Percentiles rank a stretch among this genome's conserved stretches.
These are phyloP conservation scores for Fusarium liriodendri DNA, from an alignment of 2,329 filamentous ascomycete species.

Conservation along the genomic window DNA sequence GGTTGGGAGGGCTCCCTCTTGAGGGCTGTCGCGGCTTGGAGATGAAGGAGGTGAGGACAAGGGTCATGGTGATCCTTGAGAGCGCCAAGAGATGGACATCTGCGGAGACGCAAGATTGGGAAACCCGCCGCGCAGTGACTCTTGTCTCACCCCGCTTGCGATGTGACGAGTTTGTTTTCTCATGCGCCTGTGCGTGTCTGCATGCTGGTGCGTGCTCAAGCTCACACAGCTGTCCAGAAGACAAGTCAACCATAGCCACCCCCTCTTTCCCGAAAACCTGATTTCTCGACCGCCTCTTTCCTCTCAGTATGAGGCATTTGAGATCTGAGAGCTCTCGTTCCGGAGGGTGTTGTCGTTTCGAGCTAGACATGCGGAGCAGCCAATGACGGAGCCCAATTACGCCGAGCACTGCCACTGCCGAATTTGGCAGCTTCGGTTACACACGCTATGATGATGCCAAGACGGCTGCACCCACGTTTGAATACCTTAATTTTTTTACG, in stretches of 20 bases:
- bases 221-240: background rate
- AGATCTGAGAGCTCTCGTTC: background rate
- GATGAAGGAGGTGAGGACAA: background rate
- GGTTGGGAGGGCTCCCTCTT: background rate
- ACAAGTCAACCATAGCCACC: background rate
- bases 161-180: background rate
- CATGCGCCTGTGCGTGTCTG: background rate
- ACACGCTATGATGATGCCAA: slow-evolving; percentile 34
- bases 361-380: background rate
- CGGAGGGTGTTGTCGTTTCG: background rate
- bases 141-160: background rate
- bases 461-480: slow-evolving; percentile 36
- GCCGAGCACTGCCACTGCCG: slow-evolving; percentile 33
- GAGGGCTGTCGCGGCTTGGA: background rate
- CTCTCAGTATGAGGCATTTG: background rate
- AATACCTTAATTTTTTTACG: slow-evolving; percentile 21
- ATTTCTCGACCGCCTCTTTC: background rate
- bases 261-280: background rate
- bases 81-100: background rate
- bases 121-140: background rate
- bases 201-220: background rate
- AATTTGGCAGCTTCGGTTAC: slow-evolving; percentile 22
- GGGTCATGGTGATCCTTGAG: background rate
- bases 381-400: slow-evolving; percentile 3
- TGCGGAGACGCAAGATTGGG: background rate